Percentiles rank a stretch among this genome's conserved stretches.
Conservation (phyloP, 2,329 filamentous ascomycete genomes). For the Eurotiales sp. region DNA sequence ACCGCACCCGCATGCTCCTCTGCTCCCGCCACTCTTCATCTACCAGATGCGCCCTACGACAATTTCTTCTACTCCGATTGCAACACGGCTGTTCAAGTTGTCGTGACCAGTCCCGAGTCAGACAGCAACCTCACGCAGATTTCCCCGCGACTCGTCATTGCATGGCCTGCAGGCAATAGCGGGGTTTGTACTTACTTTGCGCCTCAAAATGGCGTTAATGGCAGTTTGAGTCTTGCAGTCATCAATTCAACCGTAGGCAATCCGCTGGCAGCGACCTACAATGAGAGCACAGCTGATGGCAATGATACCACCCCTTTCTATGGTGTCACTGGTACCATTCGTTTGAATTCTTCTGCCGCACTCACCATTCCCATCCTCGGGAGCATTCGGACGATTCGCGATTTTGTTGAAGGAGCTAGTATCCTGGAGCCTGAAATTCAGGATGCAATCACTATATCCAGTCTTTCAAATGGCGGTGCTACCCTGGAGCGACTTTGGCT, state of each 20-base stretch:
- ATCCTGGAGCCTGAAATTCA: constrained; percentile 53
- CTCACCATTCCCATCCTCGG: constrained; percentile 58
- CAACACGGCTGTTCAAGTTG: constrained; percentile 55
- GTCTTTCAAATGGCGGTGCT: constrained; percentile 41
- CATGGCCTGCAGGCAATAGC: constrained; percentile 65
- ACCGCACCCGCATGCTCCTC: constrained; percentile 21
- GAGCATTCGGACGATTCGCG: constrained; percentile 60
- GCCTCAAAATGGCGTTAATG: constrained; percentile 52
- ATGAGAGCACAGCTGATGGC: constrained; percentile 17
- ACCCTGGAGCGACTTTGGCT: constrained; percentile 56
- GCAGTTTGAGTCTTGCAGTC: constrained; percentile 51
- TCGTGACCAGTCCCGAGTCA: constrained; percentile 56
- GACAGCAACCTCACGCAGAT: constrained; percentile 55
- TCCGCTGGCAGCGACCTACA: constrained; percentile 48
- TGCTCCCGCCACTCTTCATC: constrained; percentile 38
- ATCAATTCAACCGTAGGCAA: constrained; percentile 47
- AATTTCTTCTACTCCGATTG: constrained; percentile 67
- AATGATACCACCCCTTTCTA: constrained; percentile 41
- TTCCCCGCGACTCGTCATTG: constrained; percentile 56
- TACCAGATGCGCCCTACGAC: constrained; percentile 57
- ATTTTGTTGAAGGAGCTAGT: constrained; percentile 58
- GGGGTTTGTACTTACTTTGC: constrained; percentile 57
- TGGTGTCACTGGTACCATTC: constrained; percentile 52
- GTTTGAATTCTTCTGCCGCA: constrained; percentile 56
- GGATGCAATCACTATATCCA: constrained; percentile 46